phyloP scores from a whole-genome alignment of 495 filamentous ascomycete species.

The Trichoderma reesei region DNA sequence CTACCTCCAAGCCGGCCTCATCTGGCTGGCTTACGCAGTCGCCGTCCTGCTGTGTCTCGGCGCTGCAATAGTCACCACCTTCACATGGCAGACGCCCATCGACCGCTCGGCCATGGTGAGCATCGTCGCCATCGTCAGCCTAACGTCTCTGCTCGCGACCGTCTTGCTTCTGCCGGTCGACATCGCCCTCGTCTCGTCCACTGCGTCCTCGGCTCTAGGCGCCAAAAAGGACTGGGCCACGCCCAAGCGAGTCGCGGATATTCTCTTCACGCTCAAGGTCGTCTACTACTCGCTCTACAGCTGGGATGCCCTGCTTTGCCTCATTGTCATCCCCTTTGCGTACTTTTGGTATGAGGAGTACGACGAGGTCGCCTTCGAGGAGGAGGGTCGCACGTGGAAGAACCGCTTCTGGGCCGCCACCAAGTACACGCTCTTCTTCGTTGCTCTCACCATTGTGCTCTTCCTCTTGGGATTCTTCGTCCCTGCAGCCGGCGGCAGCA shows the following conservation, averaged over 20 bases:
- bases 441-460: conserved; percentile 67
- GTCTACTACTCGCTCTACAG: conserved; percentile 92
- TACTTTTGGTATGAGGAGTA: conserved; percentile 99
- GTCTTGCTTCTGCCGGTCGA: conserved; percentile 90
- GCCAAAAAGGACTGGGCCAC: conserved; percentile 92
- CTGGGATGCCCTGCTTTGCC: conserved; percentile 81
- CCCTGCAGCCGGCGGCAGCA: conserved; percentile 56
- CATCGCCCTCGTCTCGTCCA: conserved; percentile 87
- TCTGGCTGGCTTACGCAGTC: conserved; percentile 85
- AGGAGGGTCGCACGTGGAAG: conserved; percentile 59
- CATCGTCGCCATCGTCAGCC: conserved; percentile 71
- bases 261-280: conserved; percentile 68
- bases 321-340: conserved; percentile 84
- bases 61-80: conserved; percentile 72
- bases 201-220: conserved; percentile 62
- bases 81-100: conserved; percentile 74
- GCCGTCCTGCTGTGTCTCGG: conserved; percentile 55
- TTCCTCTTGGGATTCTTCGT: conserved; percentile 92
- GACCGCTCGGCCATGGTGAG: conserved; percentile 76
- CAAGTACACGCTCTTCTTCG: conserved; percentile 84
- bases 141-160: conserved; percentile 81
- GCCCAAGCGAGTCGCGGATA: conserved; percentile 61
- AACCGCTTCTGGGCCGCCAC: conserved; percentile 67
- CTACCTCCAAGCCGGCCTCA: conserved; percentile 71
- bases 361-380: conserved; percentile 70